Percentiles rank a stretch among this genome's conserved stretches.
Conservation (phyloP, 75 land plant species). For the Adiantum capillusveneris region DNA sequence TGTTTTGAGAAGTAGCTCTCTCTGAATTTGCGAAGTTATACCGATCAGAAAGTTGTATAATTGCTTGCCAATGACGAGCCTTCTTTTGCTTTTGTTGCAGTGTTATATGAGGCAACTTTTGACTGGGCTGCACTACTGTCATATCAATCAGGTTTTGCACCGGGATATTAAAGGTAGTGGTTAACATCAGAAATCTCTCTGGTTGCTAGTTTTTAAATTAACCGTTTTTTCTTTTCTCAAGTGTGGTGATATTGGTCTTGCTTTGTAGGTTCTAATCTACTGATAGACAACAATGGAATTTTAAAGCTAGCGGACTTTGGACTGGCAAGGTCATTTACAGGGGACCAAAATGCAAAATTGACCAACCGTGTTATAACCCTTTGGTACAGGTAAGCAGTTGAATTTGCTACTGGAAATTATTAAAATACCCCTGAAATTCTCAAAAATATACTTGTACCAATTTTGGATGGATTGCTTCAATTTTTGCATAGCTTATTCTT, state of each 20-base stretch:
- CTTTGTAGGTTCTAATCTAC: constrained; percentile 62
- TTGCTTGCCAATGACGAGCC: background rate
- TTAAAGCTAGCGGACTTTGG: constrained; percentile 99
- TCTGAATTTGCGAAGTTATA: too few relatives aligned
- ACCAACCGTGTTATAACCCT: constrained; percentile 91
- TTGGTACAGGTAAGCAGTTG: constrained; percentile 80
- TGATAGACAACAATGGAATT: constrained; percentile 90
- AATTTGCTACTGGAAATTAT: background rate
- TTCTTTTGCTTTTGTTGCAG: constrained; percentile 29
- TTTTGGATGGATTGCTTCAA: too few relatives aligned
- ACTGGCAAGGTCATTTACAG: constrained; percentile 76
- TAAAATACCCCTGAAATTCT: too few relatives aligned
- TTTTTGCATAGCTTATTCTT: too few relatives aligned
- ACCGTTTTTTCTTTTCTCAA: background rate
- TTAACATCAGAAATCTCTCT: too few relatives aligned
- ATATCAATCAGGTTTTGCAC: constrained; percentile 93
- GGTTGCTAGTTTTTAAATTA: background rate
- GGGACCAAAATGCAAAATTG: constrained; percentile 65
- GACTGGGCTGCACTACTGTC: constrained; percentile 98
- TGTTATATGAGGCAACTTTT: constrained; percentile 96
- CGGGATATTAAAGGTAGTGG: constrained; percentile 96
- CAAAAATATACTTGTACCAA: too few relatives aligned
- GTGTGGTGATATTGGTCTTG: background rate
- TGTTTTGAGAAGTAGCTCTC: too few relatives aligned
- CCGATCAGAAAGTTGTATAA: too few relatives aligned